Conservation (phyloP, 768 basidiomycete species). For the Russula dissimulans region DNA sequence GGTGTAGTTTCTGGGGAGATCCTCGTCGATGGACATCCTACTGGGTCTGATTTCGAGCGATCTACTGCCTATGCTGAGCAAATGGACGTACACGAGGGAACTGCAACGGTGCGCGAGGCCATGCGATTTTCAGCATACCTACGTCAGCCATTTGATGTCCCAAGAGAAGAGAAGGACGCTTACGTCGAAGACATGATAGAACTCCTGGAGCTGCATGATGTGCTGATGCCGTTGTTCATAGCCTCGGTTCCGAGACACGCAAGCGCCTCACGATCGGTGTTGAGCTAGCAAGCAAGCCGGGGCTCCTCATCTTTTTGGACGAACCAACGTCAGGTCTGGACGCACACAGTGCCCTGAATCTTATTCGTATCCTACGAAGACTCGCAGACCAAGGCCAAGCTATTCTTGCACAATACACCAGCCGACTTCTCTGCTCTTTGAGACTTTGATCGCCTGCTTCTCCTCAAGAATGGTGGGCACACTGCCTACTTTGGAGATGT, state of each 20-base stretch:
- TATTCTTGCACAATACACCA: constrained; percentile 86
- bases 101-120: constrained; percentile 76
- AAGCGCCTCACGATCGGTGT: constrained; percentile 90
- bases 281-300: constrained; percentile 81
- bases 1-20: constrained; percentile 57
- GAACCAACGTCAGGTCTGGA: constrained; percentile 50
- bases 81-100: constrained; percentile 79
- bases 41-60: constrained; percentile 41
- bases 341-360: constrained; percentile 66
- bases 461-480: constrained; percentile 71
- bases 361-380: constrained; percentile 74
- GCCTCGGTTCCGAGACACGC: constrained; percentile 56
- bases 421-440: constrained; percentile 77
- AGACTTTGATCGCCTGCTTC: constrained; percentile 68
- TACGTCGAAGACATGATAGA: constrained; percentile 82
- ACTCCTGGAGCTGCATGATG: constrained; percentile 73
- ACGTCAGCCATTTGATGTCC: constrained; percentile 59
- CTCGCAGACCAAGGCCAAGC: constrained; percentile 81
- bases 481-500: constrained; percentile 94
- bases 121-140: constrained; percentile 80
- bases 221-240: constrained; percentile 77
- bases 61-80: constrained; percentile 38
- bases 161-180: constrained; percentile 63
- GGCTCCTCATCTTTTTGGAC: constrained; percentile 61
- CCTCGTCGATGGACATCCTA: constrained; percentile 55